A percentile compares a stretch with the other conserved stretches of the same genome.
Evolutionary conservation across 129 eudicot genomes (phyloP).

Genomic region (Artemisia argyi): DNA sequence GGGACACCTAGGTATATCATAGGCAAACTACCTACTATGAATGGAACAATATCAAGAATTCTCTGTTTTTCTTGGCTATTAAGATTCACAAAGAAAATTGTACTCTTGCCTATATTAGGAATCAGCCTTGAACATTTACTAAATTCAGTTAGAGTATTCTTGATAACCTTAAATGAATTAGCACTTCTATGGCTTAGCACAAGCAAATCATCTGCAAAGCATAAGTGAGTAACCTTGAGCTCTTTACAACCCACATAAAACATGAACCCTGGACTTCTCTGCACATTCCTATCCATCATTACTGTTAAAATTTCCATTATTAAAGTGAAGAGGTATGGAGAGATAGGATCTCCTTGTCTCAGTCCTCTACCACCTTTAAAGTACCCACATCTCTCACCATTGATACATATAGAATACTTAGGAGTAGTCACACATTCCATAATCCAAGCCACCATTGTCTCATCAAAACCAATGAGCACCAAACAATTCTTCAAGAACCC

Average conservation of each 20-base stretch:
- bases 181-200: background rate
- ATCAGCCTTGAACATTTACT: background rate
- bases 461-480: no score
- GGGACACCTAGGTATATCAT: background rate
- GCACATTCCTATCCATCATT: background rate
- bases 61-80: background rate
- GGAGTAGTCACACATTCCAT: background rate
- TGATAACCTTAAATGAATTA: background rate
- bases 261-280: background rate
- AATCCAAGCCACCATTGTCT: background rate
- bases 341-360: no score
- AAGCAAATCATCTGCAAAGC: background rate
- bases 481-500: no score
- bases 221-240: no score
- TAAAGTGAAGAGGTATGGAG: no score
- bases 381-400: no score
- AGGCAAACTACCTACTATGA: background rate
- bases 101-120: background rate
- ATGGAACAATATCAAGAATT: background rate
- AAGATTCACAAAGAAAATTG: background rate
- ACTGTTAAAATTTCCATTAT: background rate
- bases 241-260: no score
- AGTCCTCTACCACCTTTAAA: no score
- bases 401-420: background rate
- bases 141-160: no score